These are phyloP conservation scores for Kwoniella dendrophila DNA, from an alignment of 768 basidiomycete genomes.

Conservation along the genomic window DNA sequence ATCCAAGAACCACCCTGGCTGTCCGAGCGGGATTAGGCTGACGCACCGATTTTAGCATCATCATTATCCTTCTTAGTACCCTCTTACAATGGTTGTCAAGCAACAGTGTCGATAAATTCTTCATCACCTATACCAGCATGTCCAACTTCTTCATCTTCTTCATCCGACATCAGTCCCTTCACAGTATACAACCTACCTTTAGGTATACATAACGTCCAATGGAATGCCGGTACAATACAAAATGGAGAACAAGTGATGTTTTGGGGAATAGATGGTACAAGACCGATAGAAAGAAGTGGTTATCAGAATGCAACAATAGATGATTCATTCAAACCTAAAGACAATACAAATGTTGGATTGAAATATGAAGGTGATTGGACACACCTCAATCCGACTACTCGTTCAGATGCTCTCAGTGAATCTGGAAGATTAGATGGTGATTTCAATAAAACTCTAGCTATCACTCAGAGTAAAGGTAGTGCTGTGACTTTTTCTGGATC, in stretches of 20 bases:
- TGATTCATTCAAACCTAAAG: constrained; percentile 19
- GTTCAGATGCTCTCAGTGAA: constrained; percentile 9
- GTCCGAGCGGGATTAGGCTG: not conserved
- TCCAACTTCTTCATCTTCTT: constrained; percentile 23
- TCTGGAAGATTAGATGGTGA: constrained; percentile 13
- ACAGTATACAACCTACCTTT: constrained; percentile 35
- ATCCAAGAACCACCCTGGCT: no score
- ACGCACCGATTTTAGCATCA: constrained; percentile 28
- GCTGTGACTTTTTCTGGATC: constrained; percentile 26
- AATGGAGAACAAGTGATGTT: constrained; percentile 35
- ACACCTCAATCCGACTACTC: constrained; percentile 4
- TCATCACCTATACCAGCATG: constrained; percentile 43
- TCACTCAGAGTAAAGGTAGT: constrained; percentile 21
- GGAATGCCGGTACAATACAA: constrained; percentile 17
- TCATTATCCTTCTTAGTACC: constrained; percentile 42
- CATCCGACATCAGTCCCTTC: constrained; percentile 25
- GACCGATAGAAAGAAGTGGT: constrained; percentile 16
- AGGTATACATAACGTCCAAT: constrained; percentile 37
- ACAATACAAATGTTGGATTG: constrained; percentile 7
- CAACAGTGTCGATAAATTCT: constrained; percentile 43
- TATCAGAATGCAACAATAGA: constrained; percentile 40
- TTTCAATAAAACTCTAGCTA: constrained; percentile 28
- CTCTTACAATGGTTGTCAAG: constrained; percentile 29
- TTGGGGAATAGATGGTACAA: constrained; percentile 42
- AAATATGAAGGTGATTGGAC: constrained; percentile 29